Percentiles rank a stretch among this genome's conserved stretches.
These are phyloP conservation scores for Naematelia encephala DNA, from an alignment of 768 basidiomycete species.

Conservation along the genomic window DNA sequence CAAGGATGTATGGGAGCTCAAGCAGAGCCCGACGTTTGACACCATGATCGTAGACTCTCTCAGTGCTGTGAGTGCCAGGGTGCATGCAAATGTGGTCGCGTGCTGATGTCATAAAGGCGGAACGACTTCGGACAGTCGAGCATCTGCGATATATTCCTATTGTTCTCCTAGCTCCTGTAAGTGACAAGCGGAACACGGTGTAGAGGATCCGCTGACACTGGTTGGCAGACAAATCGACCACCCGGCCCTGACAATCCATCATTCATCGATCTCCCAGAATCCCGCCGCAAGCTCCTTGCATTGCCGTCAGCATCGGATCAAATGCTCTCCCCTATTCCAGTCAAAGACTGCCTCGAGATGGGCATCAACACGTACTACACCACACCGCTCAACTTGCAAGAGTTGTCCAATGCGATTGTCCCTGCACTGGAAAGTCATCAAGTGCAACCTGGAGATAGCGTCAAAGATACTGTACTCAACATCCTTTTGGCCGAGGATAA, in stretches of 20 bases:
- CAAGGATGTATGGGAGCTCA: slow-evolving; percentile 61
- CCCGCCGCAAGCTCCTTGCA: slow-evolving; percentile 40
- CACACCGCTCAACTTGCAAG: slow-evolving; percentile 80
- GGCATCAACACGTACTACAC: slow-evolving; percentile 94
- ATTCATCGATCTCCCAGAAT: slow-evolving; percentile 48
- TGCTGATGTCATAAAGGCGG: slow-evolving; percentile 59
- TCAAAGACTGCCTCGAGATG: slow-evolving; percentile 96
- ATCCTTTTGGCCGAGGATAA: slow-evolving; percentile 97
- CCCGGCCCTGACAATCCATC: slow-evolving; percentile 40
- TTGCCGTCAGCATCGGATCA: slow-evolving; percentile 45
- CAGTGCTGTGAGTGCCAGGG: slow-evolving; percentile 61
- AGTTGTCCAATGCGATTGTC: slow-evolving; percentile 85
- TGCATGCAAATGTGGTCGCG: neutral
- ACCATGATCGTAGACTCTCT: slow-evolving; percentile 93
- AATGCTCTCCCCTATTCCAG: slow-evolving; percentile 54
- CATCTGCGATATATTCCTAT: slow-evolving; percentile 95
- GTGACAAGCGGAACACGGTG: slow-evolving; percentile 45
- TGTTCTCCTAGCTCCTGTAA: slow-evolving; percentile 78
- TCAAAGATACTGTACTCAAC: slow-evolving; percentile 81
- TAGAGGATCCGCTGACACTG: neutral
- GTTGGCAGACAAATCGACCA: slow-evolving; percentile 57
- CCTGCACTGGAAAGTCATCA: slow-evolving; percentile 94
- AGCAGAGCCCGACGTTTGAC: slow-evolving; percentile 72
- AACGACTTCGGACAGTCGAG: slow-evolving; percentile 83
- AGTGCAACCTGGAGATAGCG: slow-evolving; percentile 77